These are phyloP conservation scores for Eragrostis tef DNA, from an alignment of 202 grass and related monocot genomes.

Conservation along the genomic window DNA sequence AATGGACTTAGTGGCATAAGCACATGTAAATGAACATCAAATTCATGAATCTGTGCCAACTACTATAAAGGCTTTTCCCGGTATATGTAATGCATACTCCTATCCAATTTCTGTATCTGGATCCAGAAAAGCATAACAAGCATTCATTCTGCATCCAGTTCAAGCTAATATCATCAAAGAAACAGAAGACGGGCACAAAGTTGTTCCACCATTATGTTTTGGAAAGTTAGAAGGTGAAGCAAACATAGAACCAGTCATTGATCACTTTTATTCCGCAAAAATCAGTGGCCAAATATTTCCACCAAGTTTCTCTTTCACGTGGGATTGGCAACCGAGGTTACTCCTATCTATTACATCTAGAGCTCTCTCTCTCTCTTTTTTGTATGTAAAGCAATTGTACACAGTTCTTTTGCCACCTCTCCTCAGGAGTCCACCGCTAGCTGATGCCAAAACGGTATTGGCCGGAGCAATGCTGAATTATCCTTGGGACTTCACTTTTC, in stretches of 20 bases:
- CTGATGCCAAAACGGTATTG: neutral
- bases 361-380: neutral
- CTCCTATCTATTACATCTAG: neutral
- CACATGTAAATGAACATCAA: too few species aligned
- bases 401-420: neutral
- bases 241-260: neutral
- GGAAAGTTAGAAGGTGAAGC: neutral
- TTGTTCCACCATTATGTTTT: neutral
- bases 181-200: too few species aligned
- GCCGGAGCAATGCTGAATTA: neutral
- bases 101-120: too few species aligned
- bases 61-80: too few species aligned
- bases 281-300: neutral
- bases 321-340: neutral
- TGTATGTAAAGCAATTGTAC: neutral
- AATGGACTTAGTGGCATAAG: too few species aligned
- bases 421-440: neutral
- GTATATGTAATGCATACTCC: too few species aligned
- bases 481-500: neutral
- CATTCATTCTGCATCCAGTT: too few species aligned
- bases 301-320: neutral
- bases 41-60: too few species aligned
- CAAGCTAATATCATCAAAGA: neutral
- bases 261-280: neutral
- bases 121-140: too few species aligned